phyloP scores from a whole-genome alignment of 805 yeast genomes.

The Grigorovia humatica region DNA sequence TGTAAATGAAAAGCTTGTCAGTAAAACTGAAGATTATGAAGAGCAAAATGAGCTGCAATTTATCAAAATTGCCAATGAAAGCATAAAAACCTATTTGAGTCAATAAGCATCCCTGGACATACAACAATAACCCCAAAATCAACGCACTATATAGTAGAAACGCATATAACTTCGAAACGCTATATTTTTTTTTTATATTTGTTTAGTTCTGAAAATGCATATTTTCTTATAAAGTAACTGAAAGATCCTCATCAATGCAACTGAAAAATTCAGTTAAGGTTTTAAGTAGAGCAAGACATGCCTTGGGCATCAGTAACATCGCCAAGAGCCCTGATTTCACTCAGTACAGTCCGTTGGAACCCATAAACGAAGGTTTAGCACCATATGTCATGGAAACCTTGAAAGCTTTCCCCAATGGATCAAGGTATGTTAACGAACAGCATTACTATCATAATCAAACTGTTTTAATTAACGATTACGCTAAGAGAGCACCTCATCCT shows the following conservation, averaged over 20 bases:
- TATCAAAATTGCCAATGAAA: slow-evolving; percentile 20
- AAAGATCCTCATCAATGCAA: background rate
- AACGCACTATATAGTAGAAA: too few species aligned
- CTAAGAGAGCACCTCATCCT: slow-evolving; percentile 64
- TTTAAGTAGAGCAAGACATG: slow-evolving; percentile 9
- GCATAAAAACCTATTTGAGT: slow-evolving; percentile 7
- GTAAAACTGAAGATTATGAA: slow-evolving; percentile 14
- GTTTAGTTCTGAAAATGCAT: background rate
- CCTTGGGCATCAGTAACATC: slow-evolving; percentile 15
- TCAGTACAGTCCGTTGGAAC: slow-evolving; percentile 26
- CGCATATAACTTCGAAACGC: background rate
- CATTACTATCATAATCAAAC: slow-evolving; percentile 64
- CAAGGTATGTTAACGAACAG: slow-evolving; percentile 46
- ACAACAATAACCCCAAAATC: too few species aligned
- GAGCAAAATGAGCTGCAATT: slow-evolving; percentile 19
- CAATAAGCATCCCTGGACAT: background rate
- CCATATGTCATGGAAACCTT: slow-evolving; percentile 28
- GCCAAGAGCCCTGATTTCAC: slow-evolving; percentile 28
- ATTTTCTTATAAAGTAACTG: background rate
- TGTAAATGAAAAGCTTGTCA: background rate
- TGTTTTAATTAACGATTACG: slow-evolving; percentile 20
- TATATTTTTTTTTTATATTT: too few species aligned
- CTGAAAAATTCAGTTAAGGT: background rate
- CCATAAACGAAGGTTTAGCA: slow-evolving; percentile 27
- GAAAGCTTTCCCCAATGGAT: slow-evolving; percentile 33